Conservation (phyloP, 495 filamentous ascomycete species). For the Annulohypoxylon maeteangense region DNA sequence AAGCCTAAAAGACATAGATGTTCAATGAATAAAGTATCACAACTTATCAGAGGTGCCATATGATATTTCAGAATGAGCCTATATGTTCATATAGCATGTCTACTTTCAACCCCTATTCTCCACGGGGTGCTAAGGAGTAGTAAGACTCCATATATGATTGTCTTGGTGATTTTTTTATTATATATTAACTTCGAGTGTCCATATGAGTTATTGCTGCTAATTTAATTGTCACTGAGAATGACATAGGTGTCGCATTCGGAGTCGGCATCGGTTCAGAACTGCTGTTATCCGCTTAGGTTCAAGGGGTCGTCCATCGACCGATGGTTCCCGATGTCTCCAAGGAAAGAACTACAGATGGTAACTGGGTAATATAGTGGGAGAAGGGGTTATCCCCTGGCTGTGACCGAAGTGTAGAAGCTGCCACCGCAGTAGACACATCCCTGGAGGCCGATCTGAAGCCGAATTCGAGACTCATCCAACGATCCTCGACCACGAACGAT, state of each 20-base stretch:
- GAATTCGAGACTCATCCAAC: background rate
- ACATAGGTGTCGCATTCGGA: background rate
- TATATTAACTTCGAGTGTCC: background rate
- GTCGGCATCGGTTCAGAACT: background rate
- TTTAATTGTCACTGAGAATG: background rate
- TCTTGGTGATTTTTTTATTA: background rate
- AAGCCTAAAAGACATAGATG: constrained; percentile 52
- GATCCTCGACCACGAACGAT: background rate
- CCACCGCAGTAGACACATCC: background rate
- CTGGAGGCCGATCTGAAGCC: background rate
- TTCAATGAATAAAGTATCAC: background rate
- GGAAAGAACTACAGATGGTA: background rate
- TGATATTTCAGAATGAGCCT: background rate
- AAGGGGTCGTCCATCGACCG: background rate
- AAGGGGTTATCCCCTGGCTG: background rate
- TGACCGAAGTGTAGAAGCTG: background rate
- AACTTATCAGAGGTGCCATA: background rate
- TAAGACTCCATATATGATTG: background rate
- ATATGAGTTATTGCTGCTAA: background rate
- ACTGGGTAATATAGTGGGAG: background rate
- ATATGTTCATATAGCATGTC: background rate
- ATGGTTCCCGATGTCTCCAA: background rate
- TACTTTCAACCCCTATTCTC: background rate
- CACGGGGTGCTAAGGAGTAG: too few species aligned
- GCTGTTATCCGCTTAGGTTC: too few species aligned